A percentile compares a stretch with the other conserved stretches of the same genome.
These are phyloP conservation scores for Ilyonectria sp. DNA, from an alignment of 2,329 filamentous ascomycete genomes.

Conservation along the genomic window DNA sequence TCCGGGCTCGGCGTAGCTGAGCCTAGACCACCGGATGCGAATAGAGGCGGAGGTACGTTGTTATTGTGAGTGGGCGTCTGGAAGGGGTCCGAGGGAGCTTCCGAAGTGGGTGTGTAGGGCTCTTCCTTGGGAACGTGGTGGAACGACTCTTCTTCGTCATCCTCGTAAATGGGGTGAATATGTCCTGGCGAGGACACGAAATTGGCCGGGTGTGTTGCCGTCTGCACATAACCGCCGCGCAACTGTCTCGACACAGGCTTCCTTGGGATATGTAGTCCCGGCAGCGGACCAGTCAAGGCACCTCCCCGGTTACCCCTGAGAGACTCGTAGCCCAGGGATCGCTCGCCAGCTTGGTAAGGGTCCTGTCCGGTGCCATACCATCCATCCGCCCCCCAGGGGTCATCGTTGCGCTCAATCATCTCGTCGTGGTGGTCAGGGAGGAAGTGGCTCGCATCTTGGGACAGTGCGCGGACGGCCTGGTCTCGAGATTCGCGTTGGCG, in stretches of 20 bases:
- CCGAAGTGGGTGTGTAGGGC: constrained; percentile 55
- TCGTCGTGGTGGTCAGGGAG: constrained; percentile 59
- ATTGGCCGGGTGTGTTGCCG: constrained; percentile 47
- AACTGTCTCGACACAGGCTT: constrained; percentile 52
- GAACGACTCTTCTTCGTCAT: constrained; percentile 66
- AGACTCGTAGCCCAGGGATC: constrained; percentile 66
- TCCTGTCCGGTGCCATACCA: constrained; percentile 65
- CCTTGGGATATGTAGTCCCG: constrained; percentile 50
- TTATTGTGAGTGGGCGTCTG: constrained; percentile 57
- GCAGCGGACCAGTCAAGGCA: constrained; percentile 31
- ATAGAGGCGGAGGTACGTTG: constrained; percentile 36
- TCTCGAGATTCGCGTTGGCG: constrained; percentile 58
- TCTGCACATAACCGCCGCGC: constrained; percentile 52
- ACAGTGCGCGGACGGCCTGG: constrained; percentile 63
- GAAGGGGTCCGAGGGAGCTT: constrained; percentile 65
- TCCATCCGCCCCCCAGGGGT: constrained; percentile 48
- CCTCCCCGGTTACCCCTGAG: constrained; percentile 55
- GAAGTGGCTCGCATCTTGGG: constrained; percentile 65
- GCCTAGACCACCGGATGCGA: constrained; percentile 51
- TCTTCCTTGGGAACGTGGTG: constrained; percentile 48
- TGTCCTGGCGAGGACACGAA: constrained; percentile 54
- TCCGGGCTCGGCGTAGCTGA: constrained; percentile 61
- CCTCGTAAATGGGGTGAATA: constrained; percentile 73
- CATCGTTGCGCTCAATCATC: constrained; percentile 61
- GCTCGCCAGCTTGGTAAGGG: constrained; percentile 58